Conservation (phyloP, 441 rosid genomes). For the Iberis amara region DNA sequence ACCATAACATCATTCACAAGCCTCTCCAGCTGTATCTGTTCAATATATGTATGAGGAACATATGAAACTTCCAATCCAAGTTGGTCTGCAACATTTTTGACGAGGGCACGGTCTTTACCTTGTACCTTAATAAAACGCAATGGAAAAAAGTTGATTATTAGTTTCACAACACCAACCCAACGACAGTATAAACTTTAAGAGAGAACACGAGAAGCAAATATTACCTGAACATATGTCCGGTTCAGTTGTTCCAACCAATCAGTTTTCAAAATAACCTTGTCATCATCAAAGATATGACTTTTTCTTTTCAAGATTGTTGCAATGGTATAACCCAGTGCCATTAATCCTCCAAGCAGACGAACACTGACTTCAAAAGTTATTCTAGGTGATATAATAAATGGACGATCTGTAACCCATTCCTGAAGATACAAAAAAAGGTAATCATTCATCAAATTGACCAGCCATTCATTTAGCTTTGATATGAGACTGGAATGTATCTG, state of each 20-base stretch:
- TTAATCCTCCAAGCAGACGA: constrained; percentile 91
- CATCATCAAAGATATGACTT: constrained; percentile 75
- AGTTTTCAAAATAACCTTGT: constrained; percentile 77
- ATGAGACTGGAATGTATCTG: constrained; percentile 1
- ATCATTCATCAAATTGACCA: constrained; percentile 8
- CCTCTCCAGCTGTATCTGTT: constrained; percentile 95
- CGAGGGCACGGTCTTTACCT: constrained; percentile 78
- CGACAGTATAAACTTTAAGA: not conserved
- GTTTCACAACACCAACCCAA: constrained; percentile 10
- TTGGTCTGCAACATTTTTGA: constrained; percentile 64
- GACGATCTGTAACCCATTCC: constrained; percentile 98
- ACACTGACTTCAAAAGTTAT: constrained; percentile 95
- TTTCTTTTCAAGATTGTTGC: constrained; percentile 89
- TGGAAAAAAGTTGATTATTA: not conserved
- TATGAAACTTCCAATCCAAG: constrained; percentile 88
- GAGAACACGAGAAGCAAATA: constrained; percentile 19
- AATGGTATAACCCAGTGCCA: constrained; percentile 95
- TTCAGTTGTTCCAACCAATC: constrained; percentile 96
- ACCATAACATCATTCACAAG: constrained; percentile 97
- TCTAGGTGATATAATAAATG: constrained; percentile 97
- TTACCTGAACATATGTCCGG: constrained; percentile 89
- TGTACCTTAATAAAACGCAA: constrained; percentile 58
- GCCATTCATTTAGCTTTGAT: constrained; percentile 4
- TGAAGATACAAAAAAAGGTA: constrained; percentile 31
- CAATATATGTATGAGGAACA: constrained; percentile 91